Conservation (phyloP, 129 eudicot species). For the Helichrysum umbraculigerum region DNA sequence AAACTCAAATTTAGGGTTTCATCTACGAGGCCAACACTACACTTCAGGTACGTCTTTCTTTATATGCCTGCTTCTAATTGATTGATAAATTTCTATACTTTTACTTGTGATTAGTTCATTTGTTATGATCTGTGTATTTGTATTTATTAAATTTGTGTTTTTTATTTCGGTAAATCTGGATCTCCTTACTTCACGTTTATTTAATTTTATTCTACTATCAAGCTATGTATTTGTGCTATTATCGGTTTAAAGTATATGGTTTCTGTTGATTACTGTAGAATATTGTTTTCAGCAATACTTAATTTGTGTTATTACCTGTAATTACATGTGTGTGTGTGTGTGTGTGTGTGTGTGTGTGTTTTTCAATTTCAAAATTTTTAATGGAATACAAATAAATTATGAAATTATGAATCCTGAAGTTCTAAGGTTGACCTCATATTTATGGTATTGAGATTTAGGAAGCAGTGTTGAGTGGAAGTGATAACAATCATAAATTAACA, state of each 20-base stretch:
- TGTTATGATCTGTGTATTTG: too few species aligned
- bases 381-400: too few species aligned
- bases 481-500: too few species aligned
- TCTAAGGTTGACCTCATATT: too few species aligned
- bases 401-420: too few species aligned
- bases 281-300: not conserved
- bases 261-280: constrained; percentile 1
- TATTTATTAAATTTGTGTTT: not conserved
- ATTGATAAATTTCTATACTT: not conserved
- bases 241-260: constrained; percentile 5
- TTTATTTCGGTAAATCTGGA: constrained; percentile 29
- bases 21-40: not conserved
- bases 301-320: not conserved
- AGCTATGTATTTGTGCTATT: not conserved
- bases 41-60: not conserved
- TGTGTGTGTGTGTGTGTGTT: not conserved
- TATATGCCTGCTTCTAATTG: not conserved
- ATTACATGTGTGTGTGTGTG: not conserved
- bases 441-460: not conserved
- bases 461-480: not conserved
- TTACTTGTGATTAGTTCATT: not conserved
- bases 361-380: too few species aligned
- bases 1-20: not conserved
- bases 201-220: not conserved
- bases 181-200: not conserved